A percentile compares a stretch with the other conserved stretches of the same genome.
Evolutionary conservation across 495 filamentous ascomycete species (phyloP).

Genomic region (Penicillium maclennaniae): DNA sequence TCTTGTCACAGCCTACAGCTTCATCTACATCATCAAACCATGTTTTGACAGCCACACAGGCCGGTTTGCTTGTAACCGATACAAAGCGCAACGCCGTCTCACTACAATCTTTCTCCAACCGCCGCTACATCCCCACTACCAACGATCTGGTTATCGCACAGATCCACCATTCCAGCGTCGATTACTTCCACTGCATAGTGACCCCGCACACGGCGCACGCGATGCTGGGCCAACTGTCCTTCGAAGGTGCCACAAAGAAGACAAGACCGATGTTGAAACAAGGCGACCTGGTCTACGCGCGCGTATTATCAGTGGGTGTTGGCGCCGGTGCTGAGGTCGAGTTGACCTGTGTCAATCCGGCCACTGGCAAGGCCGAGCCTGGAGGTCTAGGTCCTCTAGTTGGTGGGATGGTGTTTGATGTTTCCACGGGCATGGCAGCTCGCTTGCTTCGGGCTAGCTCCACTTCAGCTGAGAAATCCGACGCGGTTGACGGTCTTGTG

Average conservation of each 20-base stretch:
- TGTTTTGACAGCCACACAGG: slow-evolving; percentile 66
- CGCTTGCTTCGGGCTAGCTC: slow-evolving; percentile 55
- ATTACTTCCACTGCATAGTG: slow-evolving; percentile 71
- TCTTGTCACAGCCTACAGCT: slow-evolving; percentile 34
- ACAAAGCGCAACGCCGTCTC: slow-evolving; percentile 59
- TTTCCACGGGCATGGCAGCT: slow-evolving; percentile 76
- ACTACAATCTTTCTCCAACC: slow-evolving; percentile 35
- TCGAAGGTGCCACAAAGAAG: slow-evolving; percentile 89
- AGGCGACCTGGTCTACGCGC: slow-evolving; percentile 82
- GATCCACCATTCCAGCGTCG: slow-evolving; percentile 66
- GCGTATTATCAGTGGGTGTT: slow-evolving; percentile 61
- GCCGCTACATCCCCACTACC: slow-evolving; percentile 70
- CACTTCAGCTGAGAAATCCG: slow-evolving; percentile 56
- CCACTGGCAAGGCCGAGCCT: slow-evolving; percentile 81
- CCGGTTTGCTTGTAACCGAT: slow-evolving; percentile 76
- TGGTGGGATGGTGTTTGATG: slow-evolving; percentile 81
- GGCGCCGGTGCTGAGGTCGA: slow-evolving; percentile 83
- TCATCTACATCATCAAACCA: slow-evolving; percentile 21
- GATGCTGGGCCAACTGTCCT: slow-evolving; percentile 78
- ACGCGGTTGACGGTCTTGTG: slow-evolving; percentile 58
- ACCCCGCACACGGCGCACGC: slow-evolving; percentile 70
- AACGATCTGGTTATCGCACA: slow-evolving; percentile 84
- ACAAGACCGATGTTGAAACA: slow-evolving; percentile 71
- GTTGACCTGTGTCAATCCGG: slow-evolving; percentile 78
- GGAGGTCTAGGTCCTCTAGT: slow-evolving; percentile 84